Evolutionary conservation across 768 basidiomycete species (phyloP), one percentile per base, ranked within the genome.

Genomic region (Termitomyces titanicus): DNA sequence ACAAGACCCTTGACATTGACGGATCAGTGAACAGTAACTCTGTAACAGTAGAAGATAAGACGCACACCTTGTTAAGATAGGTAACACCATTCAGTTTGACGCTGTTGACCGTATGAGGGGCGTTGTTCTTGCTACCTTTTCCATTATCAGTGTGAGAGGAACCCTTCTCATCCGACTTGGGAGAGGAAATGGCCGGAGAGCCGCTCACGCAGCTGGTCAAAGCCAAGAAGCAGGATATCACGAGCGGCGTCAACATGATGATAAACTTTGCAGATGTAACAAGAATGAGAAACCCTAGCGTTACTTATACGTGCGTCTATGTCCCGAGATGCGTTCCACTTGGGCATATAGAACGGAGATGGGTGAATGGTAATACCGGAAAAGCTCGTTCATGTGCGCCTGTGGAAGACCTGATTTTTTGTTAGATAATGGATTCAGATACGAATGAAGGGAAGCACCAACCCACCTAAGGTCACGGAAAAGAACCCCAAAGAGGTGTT

Each of bases 1-100:
- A 84, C 82, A 0, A 84, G 63, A 18, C 82, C 83, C 79, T 84
- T 54, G 15, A 29, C 34, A 47, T 18, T 5, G 18, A 33, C 22
- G 29, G 35, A 20, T 34, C 15, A 22, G 38, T 20, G 3, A n/a
- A 31, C 18, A 44, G 8, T 24, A 46, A 18, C 20, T 33, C 29
- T 6, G 33, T 45, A 12, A 31, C 13, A 38, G n/a, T n/a, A n/a
- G n/a, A n/a, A 34, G 8, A 4, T 7, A 37, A 12, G 29, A 18
- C n/a, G 37, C 47, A 22, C 35, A 53, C 54, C 47, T 60, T 55
- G 37, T 60, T 60, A 29, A 56, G 33, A 39, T 55, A 60, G 2
- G 54, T 54, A 13, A 18, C 10, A 4, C 53, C 57, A 42, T 58
- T 54, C 42, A 54, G 29, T 6, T 34, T 12, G 7, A 54, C 53